Conservation (phyloP, 2,329 filamentous ascomycete species). For the Diaporthe ilicicola region DNA sequence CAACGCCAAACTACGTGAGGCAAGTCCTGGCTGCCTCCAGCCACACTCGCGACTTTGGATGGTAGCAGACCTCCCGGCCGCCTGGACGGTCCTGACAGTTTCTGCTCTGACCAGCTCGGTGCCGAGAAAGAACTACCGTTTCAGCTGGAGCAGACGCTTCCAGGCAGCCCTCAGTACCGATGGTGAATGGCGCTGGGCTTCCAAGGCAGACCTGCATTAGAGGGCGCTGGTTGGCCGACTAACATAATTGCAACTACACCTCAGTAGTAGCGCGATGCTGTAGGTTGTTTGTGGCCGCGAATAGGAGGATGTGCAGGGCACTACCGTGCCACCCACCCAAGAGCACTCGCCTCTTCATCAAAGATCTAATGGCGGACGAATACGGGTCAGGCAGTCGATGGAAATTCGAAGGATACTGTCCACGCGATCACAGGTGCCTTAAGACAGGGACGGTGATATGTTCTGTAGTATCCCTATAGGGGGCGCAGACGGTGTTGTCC, state of each 20-base stretch:
- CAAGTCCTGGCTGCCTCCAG: constrained; percentile 3
- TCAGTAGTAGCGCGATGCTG: not conserved
- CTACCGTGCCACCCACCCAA: not conserved
- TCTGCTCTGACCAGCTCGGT: not conserved
- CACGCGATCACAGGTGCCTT: not conserved
- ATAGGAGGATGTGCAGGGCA: not conserved
- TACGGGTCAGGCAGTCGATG: too few species aligned
- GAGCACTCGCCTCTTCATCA: not conserved
- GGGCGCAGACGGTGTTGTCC: too few species aligned
- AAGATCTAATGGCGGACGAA: not conserved
- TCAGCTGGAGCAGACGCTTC: not conserved
- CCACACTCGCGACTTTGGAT: constrained; percentile 12
- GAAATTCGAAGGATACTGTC: too few species aligned
- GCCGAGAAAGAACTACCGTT: constrained; percentile 7
- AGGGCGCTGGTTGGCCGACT: not conserved
- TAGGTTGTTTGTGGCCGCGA: not conserved
- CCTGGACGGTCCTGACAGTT: not conserved
- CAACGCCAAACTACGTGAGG: not conserved
- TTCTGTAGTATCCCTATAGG: not conserved
- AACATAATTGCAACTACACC: not conserved
- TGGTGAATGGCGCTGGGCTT: not conserved
- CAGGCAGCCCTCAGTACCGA: not conserved
- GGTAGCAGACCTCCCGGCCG: constrained; percentile 17
- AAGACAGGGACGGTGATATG: not conserved
- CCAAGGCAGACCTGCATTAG: not conserved